Base-by-base conservation (phyloP, 768 basidiomycete genomes). In the Termitomyces sp. region DNA sequence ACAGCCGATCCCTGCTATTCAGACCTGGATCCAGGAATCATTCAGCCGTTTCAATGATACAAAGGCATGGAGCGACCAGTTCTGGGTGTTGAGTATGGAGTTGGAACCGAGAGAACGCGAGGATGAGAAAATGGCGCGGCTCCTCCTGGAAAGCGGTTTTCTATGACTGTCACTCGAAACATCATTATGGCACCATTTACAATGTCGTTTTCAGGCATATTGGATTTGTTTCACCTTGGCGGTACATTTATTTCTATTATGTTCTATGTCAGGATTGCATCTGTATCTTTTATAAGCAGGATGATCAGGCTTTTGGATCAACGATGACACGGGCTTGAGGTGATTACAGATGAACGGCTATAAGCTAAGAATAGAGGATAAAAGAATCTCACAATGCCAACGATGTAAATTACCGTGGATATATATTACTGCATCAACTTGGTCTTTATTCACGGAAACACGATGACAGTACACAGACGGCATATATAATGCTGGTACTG, bases 91-190 rank as follows among this genome's bases (percentile, higher is more conserved):
- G 56, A 93, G 90, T 72, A 75, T 94, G 55, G 85, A 89, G 67
- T 79, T 91, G 31, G 96, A 99, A 69, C 96, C 96, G 20, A 81
- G 94, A 59, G 96, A 97, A 72, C 81, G 93, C 48, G 96, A 98
- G 63, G 94, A 96, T 62, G 96, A 97, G 75, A 94, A 94, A 79
- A 94, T 96, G 92, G 90, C 91, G 7, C 80, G 92, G 51, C 73
- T 94, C 56, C 73, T 94, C 46, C 92, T 92, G 68, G 92, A 94
- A 71, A 90, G 89, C 58, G 92, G 92, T 42, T 93, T 94, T 75
- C 73, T 92, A 72, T 92, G 74, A 71, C 8, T 26, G 18, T 49
- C 26, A 20, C 26, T 41, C 2, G 2, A 18, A 37, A 4, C 20
- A 22, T 9, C 2, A 13, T 9, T 22, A 7, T 46, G 22, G 26